Percentiles rank a stretch among this genome's conserved stretches.
Conservation (phyloP, 2,329 filamentous ascomycete genomes). For the Alternaria panax region DNA sequence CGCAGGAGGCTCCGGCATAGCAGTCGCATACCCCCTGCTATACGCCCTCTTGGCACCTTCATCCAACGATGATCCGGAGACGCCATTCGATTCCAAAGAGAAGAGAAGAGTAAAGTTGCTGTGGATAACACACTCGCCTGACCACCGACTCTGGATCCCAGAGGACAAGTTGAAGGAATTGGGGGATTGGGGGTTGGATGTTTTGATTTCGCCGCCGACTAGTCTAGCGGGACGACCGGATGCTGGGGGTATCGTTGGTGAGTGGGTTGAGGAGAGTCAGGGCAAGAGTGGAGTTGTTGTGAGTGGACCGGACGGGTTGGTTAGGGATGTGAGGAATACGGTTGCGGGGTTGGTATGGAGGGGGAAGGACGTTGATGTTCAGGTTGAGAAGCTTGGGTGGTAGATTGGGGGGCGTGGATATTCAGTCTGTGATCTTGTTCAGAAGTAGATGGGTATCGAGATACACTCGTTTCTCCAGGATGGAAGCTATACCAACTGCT, state of each 20-base stretch:
- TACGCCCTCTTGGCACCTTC: conserved; percentile 57
- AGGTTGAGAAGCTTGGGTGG: conserved; percentile 75
- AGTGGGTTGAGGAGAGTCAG: conserved; percentile 44
- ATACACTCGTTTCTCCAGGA: too few species aligned
- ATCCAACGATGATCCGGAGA: conserved; percentile 26
- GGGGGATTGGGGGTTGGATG: conserved; percentile 57
- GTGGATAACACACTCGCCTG: conserved; percentile 65
- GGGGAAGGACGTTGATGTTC: conserved; percentile 61
- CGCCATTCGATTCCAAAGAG: background rate
- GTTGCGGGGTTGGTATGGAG: conserved; percentile 59
- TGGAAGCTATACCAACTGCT: too few species aligned
- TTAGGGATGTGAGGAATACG: conserved; percentile 66
- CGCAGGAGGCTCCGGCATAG: conserved; percentile 70
- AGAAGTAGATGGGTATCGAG: too few species aligned
- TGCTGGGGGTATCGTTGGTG: conserved; percentile 54
- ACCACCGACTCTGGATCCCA: conserved; percentile 64
- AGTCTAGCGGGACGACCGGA: conserved; percentile 62
- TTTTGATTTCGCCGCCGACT: conserved; percentile 65
- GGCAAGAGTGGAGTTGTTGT: conserved; percentile 63
- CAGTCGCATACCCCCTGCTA: conserved; percentile 67
- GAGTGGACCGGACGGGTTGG: conserved; percentile 69
- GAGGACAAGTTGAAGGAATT: conserved; percentile 59
- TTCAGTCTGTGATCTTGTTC: too few species aligned
- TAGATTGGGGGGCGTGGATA: too few species aligned
- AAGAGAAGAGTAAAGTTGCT: conserved; percentile 59